Evolutionary conservation across 2,329 filamentous ascomycete genomes (phyloP).

Genomic region (Rugonectria rugulosa): DNA sequence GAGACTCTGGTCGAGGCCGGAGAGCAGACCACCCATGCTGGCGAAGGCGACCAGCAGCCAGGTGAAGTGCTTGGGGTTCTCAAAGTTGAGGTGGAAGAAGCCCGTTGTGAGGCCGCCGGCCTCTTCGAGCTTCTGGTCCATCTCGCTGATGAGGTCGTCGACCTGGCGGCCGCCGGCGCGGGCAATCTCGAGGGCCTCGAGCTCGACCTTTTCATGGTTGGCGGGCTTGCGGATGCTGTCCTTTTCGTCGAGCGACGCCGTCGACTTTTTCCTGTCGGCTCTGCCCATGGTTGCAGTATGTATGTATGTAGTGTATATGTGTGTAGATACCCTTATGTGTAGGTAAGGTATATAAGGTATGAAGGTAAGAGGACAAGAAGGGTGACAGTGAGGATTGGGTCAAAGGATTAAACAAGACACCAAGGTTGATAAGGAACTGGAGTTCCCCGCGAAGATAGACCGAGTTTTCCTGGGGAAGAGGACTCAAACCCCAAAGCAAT

Average conservation of each 20-base stretch:
- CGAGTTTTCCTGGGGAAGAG: slow-evolving; percentile 17
- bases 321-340: too few species aligned
- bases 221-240: slow-evolving; percentile 28
- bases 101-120: slow-evolving; percentile 44
- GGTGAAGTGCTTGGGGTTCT: slow-evolving; percentile 69
- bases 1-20: slow-evolving; percentile 75
- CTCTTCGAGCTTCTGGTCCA: slow-evolving; percentile 51
- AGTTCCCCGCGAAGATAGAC: slow-evolving; percentile 16
- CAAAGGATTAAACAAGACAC: slow-evolving; percentile 9
- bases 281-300: slow-evolving; percentile 24
- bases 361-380: too few species aligned
- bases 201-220: slow-evolving; percentile 39
- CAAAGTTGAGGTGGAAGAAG: slow-evolving; percentile 63
- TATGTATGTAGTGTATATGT: too few species aligned
- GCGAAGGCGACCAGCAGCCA: slow-evolving; percentile 74
- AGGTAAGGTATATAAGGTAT: too few species aligned
- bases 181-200: slow-evolving; percentile 48
- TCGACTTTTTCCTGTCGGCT: slow-evolving; percentile 29
- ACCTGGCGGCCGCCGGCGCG: slow-evolving; percentile 45
- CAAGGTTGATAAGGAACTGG: slow-evolving; percentile 1
- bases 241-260: slow-evolving; percentile 33
- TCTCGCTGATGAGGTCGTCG: slow-evolving; percentile 49
- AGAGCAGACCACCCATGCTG: slow-evolving; percentile 77
- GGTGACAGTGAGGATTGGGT: too few species aligned
- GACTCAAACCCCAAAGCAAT: slow-evolving; percentile 7